Evolutionary conservation across 495 filamentous ascomycete species (phyloP), one percentile per base, ranked within the genome.

Genomic region (Xylona heveae): DNA sequence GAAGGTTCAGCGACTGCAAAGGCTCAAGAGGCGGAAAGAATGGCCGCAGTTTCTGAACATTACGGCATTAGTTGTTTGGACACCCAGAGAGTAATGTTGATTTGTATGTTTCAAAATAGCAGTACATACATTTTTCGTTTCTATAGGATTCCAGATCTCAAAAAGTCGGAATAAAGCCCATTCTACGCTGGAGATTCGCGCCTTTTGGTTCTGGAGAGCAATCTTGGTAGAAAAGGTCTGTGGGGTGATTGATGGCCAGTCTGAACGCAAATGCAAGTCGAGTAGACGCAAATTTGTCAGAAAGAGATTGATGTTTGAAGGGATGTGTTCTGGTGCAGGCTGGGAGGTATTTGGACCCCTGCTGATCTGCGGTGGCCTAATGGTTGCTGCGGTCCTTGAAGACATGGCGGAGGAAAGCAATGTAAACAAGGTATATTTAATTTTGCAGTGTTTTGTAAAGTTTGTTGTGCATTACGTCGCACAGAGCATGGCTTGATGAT

Each of bases 11-110:
- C 4, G 81, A 90, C 44, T 88, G 81, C 21, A 91, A 62, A 14
- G 80, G 75, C 46, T 85, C 79, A 41, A 78, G 60, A 5, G 83
- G 77, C 23, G 83, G 83, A 48, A 82, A 91, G 59, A 85, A 90
- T 0, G 82, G 78, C 24, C 71, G 76, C 8, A 91, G 62, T 64
- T 88, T 91, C 71, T 85, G 28, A 25, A 15, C 24, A 14, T 33
- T 42, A 27, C 47, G 30, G 31, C 33, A 20, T 22, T 15, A 12
- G 31, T 36, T n/a, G n/a, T n/a, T n/a, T n/a, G n/a, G n/a, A n/a
- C 38, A 42, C 35, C 30, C 33, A 22, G 31, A 31, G 14, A n/a
- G 21, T 28, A 21, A 19, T 12, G 6, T 4, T 22, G 8, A 8
- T 28, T 6, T 23, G 4, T 13, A 24, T 45, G 17, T 15, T 5